phyloP scores from a whole-genome alignment of 441 rosid genomes.

The Gossypium lobatum region DNA sequence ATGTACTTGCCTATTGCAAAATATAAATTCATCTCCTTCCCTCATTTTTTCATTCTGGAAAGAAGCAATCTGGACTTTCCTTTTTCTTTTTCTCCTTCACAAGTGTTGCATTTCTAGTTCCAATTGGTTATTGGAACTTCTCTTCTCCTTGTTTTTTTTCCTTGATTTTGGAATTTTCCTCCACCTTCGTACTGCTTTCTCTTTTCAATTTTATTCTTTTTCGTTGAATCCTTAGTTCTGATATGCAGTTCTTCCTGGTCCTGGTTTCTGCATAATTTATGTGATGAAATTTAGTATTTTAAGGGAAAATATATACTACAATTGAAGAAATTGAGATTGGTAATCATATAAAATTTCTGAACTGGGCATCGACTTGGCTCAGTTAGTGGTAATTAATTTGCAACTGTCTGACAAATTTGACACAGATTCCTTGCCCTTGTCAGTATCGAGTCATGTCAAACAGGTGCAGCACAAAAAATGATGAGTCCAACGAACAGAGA shows the following conservation, averaged over 20 bases:
- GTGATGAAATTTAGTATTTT: background rate
- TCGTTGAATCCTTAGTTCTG: background rate
- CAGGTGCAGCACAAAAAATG: background rate
- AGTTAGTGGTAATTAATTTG: background rate
- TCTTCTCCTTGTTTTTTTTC: background rate
- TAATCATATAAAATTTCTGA: background rate
- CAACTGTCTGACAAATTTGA: background rate
- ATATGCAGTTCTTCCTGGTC: background rate
- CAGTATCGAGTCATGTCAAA: background rate
- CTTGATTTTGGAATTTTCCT: background rate
- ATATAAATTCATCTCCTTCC: background rate
- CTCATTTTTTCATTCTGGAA: background rate
- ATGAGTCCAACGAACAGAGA: background rate
- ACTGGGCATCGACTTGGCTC: background rate
- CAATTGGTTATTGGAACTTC: background rate
- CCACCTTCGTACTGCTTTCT: background rate
- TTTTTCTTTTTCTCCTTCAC: background rate
- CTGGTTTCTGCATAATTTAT: background rate
- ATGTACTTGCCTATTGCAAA: background rate
- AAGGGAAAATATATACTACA: background rate
- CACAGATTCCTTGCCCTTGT: background rate
- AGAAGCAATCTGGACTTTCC: background rate
- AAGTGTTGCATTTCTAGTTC: background rate
- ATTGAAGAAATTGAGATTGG: background rate
- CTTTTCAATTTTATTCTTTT: background rate